Evolutionary conservation across 768 basidiomycete genomes (phyloP).

Genomic region (Calocera viscosa): DNA sequence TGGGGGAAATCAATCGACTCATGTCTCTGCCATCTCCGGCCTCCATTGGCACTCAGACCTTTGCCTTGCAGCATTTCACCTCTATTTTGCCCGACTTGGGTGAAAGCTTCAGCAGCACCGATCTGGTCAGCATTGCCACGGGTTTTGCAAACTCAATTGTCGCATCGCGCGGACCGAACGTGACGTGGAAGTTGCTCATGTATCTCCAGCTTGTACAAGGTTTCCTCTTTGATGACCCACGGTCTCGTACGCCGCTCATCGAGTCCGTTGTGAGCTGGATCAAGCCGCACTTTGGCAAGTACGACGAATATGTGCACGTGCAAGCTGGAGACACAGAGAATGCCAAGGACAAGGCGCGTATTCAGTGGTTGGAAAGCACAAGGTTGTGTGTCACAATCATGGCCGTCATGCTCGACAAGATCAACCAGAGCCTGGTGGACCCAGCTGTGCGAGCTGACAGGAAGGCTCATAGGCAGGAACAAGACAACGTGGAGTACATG

Average conservation of each 20-base stretch:
- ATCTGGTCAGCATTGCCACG: conserved; percentile 76
- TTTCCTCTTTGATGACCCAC: conserved; percentile 70
- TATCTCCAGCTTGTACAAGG: conserved; percentile 83
- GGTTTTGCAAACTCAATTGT: conserved; percentile 76
- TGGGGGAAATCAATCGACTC: conserved; percentile 72
- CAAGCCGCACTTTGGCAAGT: conserved; percentile 85
- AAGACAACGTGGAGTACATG: conserved; percentile 82
- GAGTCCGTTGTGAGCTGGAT: conserved; percentile 88
- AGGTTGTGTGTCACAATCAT: conserved; percentile 83
- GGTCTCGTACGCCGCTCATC: conserved; percentile 65
- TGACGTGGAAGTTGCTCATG: conserved; percentile 89
- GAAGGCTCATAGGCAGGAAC: conserved; percentile 57
- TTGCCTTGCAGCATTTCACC: conserved; percentile 86
- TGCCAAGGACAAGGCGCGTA: conserved; percentile 57
- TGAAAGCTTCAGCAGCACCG: conserved; percentile 65
- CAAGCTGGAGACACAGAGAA: conserved; percentile 50
- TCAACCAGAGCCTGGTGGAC: conserved; percentile 66
- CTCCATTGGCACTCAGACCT: conserved; percentile 90
- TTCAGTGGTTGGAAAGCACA: conserved; percentile 80
- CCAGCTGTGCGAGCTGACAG: conserved; percentile 51
- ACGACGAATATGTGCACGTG: conserved; percentile 64
- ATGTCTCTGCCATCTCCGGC: conserved; percentile 69
- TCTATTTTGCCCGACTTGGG: conserved; percentile 79
- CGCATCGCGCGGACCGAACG: conserved; percentile 68
- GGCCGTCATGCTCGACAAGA: conserved; percentile 78